phyloP scores from a whole-genome alignment of 2,329 filamentous ascomycete species.

The Nakataea oryzae region DNA sequence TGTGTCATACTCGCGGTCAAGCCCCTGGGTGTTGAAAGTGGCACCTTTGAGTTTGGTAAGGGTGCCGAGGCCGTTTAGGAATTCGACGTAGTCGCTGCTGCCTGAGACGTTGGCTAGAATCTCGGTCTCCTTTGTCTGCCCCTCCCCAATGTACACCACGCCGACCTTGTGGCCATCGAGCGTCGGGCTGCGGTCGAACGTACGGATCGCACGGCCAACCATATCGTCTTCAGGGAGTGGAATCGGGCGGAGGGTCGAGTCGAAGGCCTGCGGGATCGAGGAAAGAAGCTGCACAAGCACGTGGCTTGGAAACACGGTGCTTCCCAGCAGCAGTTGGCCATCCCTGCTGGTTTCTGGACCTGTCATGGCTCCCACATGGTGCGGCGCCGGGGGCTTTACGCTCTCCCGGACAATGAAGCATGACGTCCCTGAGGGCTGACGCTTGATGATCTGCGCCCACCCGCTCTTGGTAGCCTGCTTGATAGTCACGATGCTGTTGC shows the following conservation, averaged over 20 bases:
- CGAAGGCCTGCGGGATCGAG: constrained; percentile 46
- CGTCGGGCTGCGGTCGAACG: constrained; percentile 79
- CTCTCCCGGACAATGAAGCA: constrained; percentile 49
- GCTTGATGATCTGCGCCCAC: constrained; percentile 60
- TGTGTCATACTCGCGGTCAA: constrained; percentile 65
- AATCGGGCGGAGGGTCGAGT: constrained; percentile 55
- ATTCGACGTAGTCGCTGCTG: constrained; percentile 78
- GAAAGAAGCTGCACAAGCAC: constrained; percentile 60
- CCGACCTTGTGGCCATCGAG: constrained; percentile 95
- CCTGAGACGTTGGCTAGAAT: constrained; percentile 82
- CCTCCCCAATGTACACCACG: constrained; percentile 84
- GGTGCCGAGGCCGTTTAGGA: constrained; percentile 73
- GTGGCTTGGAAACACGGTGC: constrained; percentile 62
- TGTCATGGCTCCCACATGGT: constrained; percentile 28
- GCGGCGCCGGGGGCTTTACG: constrained; percentile 46
- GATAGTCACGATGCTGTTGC: constrained; percentile 64
- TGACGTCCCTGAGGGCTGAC: constrained; percentile 59
- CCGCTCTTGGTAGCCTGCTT: constrained; percentile 56
- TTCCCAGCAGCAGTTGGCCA: constrained; percentile 38
- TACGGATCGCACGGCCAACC: constrained; percentile 61
- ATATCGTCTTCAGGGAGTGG: constrained; percentile 62
- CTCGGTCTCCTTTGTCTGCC: constrained; percentile 70
- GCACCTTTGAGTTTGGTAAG: constrained; percentile 72
- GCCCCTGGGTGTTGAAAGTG: constrained; percentile 84
- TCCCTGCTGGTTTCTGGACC: constrained; percentile 33